Evolutionary conservation across 1,139 yeast species (phyloP).

Genomic region (Tardiomyces depauwii): DNA sequence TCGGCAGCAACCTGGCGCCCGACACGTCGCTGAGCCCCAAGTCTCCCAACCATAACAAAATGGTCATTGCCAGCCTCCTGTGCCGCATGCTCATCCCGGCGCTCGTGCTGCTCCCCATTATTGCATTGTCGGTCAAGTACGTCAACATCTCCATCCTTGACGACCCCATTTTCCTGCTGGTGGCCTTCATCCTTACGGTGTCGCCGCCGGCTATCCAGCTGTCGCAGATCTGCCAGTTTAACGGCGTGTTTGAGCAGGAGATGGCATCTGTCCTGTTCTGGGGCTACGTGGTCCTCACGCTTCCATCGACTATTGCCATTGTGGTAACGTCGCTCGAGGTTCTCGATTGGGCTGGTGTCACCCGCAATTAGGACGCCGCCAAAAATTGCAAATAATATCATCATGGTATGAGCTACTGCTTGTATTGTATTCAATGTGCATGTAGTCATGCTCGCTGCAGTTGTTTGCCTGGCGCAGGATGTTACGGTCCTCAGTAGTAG

Average conservation of each 20-base stretch:
- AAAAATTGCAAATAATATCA: too few species aligned
- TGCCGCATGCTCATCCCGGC: slow-evolving; percentile 75
- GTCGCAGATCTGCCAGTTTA: slow-evolving; percentile 71
- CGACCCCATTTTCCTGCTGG: slow-evolving; percentile 74
- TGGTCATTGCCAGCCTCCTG: slow-evolving; percentile 56
- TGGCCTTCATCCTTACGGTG: slow-evolving; percentile 61
- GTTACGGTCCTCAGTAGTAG: too few species aligned
- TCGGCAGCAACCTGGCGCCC: slow-evolving; percentile 42
- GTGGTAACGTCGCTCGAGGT: slow-evolving; percentile 62
- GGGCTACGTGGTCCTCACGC: slow-evolving; percentile 69
- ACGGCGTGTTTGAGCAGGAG: slow-evolving; percentile 64
- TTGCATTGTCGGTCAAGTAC: slow-evolving; percentile 56
- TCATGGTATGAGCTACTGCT: too few species aligned
- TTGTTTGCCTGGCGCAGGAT: too few species aligned
- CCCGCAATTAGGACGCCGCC: background rate
- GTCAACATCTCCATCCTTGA: slow-evolving; percentile 59
- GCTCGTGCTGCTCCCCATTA: slow-evolving; percentile 51
- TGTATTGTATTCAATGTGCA: too few species aligned
- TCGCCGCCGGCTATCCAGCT: slow-evolving; percentile 83
- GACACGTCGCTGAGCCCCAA: slow-evolving; percentile 28
- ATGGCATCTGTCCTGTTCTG: slow-evolving; percentile 83
- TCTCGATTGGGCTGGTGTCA: slow-evolving; percentile 36
- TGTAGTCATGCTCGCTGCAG: too few species aligned
- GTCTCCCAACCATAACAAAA: slow-evolving; percentile 44
- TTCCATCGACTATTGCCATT: slow-evolving; percentile 66